A percentile compares a stretch with the other conserved stretches of the same genome.
Evolutionary conservation across 495 filamentous ascomycete genomes (phyloP).

Genomic region (Penicillium samsonianum): DNA sequence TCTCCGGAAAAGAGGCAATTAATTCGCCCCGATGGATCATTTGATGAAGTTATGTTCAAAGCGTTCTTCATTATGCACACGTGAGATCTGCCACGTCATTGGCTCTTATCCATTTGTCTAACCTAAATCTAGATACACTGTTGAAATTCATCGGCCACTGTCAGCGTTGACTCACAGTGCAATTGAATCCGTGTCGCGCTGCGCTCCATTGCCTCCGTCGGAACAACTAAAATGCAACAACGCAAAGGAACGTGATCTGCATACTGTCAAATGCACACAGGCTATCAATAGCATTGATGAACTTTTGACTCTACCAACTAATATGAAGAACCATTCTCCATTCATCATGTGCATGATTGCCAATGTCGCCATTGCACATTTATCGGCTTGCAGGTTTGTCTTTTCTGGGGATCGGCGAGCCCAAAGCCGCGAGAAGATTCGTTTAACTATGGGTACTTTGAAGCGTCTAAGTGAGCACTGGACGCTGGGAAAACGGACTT

Average conservation of each 20-base stretch:
- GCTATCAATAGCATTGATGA: conserved; percentile 23
- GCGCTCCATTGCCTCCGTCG: conserved; percentile 17
- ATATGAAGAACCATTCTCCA: conserved; percentile 20
- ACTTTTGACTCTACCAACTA: conserved; percentile 22
- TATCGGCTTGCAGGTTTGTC: conserved; percentile 23
- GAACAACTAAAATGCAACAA: conserved; percentile 13
- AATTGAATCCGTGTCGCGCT: conserved; percentile 21
- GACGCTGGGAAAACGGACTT: conserved; percentile 21
- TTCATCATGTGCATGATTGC: conserved; percentile 32
- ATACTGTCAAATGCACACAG: conserved; percentile 21
- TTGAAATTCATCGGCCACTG: conserved; percentile 25
- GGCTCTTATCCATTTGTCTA: background rate
- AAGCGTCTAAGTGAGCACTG: conserved; percentile 25
- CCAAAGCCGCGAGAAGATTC: conserved; percentile 21
- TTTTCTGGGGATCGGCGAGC: conserved; percentile 12
- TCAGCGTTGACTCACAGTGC: conserved; percentile 20
- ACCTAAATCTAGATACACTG: conserved; percentile 14
- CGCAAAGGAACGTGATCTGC: conserved; percentile 17
- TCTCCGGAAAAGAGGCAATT: conserved; percentile 16
- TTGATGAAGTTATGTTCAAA: conserved; percentile 29
- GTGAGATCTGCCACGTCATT: background rate
- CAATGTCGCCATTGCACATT: conserved; percentile 26
- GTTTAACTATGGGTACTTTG: conserved; percentile 24
- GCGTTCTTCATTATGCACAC: conserved; percentile 26
- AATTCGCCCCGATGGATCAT: conserved; percentile 18